phyloP scores from a whole-genome alignment of 345 rosid species.

The Boechera divaricarpa region DNA sequence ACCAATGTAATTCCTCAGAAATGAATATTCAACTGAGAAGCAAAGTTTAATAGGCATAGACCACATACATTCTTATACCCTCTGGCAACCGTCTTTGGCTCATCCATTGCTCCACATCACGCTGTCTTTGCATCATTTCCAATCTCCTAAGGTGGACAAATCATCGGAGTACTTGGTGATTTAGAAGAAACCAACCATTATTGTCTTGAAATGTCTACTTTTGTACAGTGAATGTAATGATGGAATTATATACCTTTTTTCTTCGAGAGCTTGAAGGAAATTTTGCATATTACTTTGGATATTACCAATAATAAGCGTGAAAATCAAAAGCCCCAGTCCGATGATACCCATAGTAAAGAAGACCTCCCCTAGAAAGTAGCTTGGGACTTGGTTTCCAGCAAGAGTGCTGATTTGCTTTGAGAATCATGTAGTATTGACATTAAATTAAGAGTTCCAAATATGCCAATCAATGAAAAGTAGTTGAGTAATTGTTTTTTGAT shows the following conservation, averaged over 20 bases:
- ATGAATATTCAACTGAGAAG: background rate
- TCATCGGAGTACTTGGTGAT: slow-evolving; percentile 4
- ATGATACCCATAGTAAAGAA: too few species aligned
- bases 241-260: slow-evolving; percentile 58
- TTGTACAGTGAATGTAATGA: slow-evolving; percentile 6
- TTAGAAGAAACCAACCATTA: slow-evolving; percentile 9
- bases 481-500: too few species aligned
- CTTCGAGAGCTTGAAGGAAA: slow-evolving; percentile 85
- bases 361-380: too few species aligned
- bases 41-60: background rate
- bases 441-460: too few species aligned
- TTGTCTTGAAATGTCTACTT: slow-evolving; percentile 10
- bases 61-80: slow-evolving; percentile 62
- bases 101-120: slow-evolving; percentile 98
- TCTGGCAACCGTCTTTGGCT: slow-evolving; percentile 80
- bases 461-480: too few species aligned
- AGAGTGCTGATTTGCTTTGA: too few species aligned
- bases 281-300: too few species aligned
- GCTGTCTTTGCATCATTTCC: slow-evolving; percentile 83
- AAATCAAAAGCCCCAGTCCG: slow-evolving; percentile 88
- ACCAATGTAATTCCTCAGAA: background rate
- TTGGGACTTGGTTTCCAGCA: too few species aligned
- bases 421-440: too few species aligned
- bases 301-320: slow-evolving; percentile 92
- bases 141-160: slow-evolving; percentile 57